Conservation (phyloP, 306 rosid genomes). For the Castanea sativa region DNA sequence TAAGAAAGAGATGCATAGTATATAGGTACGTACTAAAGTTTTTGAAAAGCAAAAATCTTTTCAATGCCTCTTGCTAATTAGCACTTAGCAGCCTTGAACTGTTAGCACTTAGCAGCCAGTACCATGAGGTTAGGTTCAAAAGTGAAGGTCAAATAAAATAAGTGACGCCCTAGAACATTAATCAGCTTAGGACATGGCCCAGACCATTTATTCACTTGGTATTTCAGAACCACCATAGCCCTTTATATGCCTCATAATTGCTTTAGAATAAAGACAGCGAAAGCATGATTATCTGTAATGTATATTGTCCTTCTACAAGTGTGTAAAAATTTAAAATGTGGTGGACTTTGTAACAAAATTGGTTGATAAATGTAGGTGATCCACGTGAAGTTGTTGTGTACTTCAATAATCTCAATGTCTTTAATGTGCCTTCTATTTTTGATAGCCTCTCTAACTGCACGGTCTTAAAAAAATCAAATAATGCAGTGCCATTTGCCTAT, state of each 20-base stretch:
- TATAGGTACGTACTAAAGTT: too few species aligned
- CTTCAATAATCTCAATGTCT: neutral
- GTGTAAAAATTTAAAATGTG: neutral
- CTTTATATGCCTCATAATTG: too few species aligned
- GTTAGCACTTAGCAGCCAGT: neutral
- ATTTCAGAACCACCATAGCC: too few species aligned
- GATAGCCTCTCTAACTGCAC: slow-evolving; percentile 2
- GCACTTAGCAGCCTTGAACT: neutral
- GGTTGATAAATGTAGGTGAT: neutral
- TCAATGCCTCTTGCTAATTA: neutral
- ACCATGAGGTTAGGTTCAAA: neutral
- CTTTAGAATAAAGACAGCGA: neutral
- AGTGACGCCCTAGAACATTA: too few species aligned
- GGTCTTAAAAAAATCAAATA: neutral
- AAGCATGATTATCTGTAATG: too few species aligned
- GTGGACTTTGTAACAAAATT: neutral
- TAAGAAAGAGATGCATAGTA: too few species aligned
- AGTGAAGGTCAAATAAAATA: too few species aligned
- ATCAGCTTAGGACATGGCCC: too few species aligned
- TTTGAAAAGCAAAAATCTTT: neutral
- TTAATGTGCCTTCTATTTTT: neutral
- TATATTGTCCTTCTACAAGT: neutral
- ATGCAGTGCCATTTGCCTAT: neutral
- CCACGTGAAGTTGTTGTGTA: slow-evolving; percentile 11
- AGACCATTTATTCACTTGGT: too few species aligned